These are phyloP conservation scores for Colletotrichum acutatum DNA, from an alignment of 2,329 filamentous ascomycete genomes.

Conservation along the genomic window DNA sequence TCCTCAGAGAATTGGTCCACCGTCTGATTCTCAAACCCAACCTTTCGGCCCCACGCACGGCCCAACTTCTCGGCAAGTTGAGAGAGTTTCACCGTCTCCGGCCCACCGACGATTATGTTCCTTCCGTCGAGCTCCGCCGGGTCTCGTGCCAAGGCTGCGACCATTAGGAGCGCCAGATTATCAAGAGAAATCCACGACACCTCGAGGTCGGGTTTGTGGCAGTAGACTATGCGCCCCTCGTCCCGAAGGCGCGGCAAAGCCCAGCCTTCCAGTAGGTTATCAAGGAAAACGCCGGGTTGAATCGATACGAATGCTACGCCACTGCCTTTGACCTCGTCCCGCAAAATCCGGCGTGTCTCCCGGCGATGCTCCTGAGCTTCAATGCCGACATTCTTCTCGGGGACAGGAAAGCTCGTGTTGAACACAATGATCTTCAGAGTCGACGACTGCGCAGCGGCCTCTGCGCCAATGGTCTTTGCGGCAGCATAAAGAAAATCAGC, in stretches of 20 bases:
- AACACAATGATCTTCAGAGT: conserved; percentile 47
- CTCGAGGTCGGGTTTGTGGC: not conserved
- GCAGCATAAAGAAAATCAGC: conserved; percentile 48
- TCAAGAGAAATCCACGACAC: not conserved
- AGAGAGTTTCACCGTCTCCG: not conserved
- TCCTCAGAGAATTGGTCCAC: not conserved
- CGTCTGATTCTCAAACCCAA: not conserved
- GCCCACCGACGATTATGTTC: not conserved
- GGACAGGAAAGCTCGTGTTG: conserved; percentile 43
- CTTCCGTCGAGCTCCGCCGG: not conserved
- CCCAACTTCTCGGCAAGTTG: not conserved
- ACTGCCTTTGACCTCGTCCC: conserved; percentile 33
- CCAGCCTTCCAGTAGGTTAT: conserved; percentile 53
- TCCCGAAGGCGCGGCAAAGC: conserved; percentile 40
- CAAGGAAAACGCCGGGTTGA: conserved; percentile 50
- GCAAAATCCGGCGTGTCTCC: conserved; percentile 45
- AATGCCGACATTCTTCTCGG: conserved; percentile 38
- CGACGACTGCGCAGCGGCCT: conserved; percentile 65
- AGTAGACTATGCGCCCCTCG: not conserved
- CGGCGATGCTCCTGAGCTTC: conserved; percentile 44
- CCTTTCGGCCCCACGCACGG: not conserved
- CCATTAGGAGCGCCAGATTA: not conserved
- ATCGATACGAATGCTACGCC: conserved; percentile 47
- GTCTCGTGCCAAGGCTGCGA: not conserved
- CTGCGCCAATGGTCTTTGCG: conserved; percentile 66